These are phyloP conservation scores for Allium sativum DNA, from an alignment of 106 monocot genomes.

Conservation along the genomic window DNA sequence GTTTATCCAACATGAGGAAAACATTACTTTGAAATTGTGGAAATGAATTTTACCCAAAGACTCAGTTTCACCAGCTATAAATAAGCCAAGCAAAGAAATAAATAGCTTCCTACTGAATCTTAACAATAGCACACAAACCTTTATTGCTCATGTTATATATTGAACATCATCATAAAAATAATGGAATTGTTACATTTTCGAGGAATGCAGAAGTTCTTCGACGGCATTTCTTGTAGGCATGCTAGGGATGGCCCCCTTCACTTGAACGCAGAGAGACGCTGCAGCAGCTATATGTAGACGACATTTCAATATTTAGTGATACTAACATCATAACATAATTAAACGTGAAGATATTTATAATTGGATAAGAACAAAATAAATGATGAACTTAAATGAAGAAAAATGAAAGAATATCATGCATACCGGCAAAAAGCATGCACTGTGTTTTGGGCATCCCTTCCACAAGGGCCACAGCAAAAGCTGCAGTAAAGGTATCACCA, in stretches of 20 bases:
- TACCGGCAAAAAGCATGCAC: conserved; percentile 90
- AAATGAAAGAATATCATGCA: not conserved
- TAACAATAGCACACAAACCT: too few relatives aligned
- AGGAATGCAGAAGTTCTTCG: conserved; percentile 52
- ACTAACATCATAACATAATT: too few relatives aligned
- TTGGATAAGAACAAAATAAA: not conserved
- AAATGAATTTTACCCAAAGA: too few relatives aligned
- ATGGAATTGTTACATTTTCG: too few relatives aligned
- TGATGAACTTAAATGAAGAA: not conserved
- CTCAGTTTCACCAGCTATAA: too few relatives aligned
- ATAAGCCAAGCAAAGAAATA: too few relatives aligned
- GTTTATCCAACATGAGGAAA: too few relatives aligned
- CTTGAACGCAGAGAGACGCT: conserved; percentile 84
- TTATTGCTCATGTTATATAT: too few relatives aligned
- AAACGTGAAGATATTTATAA: not conserved
- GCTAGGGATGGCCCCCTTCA: conserved; percentile 90
- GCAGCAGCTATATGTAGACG: conserved; percentile 59
- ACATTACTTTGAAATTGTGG: too few relatives aligned
- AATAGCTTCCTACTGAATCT: too few relatives aligned
- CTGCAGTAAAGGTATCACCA: conserved; percentile 90
- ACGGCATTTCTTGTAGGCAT: conserved; percentile 72
- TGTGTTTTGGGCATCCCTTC: conserved; percentile 58
- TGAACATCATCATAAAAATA: too few relatives aligned
- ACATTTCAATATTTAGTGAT: too few relatives aligned
- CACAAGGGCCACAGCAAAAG: conserved; percentile 87